phyloP scores from a whole-genome alignment of 1,284 basidiomycete genomes.

The Trametes versicolor region DNA sequence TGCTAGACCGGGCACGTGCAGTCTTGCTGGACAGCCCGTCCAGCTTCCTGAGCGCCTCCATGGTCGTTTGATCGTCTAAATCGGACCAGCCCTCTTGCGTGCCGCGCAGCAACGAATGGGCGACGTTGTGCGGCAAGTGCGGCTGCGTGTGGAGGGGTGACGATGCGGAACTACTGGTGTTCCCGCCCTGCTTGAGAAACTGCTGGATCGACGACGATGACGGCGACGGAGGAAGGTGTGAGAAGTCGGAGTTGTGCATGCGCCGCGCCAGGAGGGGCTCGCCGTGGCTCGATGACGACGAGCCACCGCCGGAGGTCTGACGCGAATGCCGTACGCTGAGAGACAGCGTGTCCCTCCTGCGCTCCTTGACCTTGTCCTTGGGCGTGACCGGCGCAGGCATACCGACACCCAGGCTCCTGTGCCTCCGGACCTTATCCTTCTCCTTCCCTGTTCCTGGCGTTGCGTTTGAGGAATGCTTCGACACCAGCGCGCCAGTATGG shows the following conservation, averaged over 20 bases:
- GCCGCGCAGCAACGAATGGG: conserved; percentile 81
- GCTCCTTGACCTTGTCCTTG: conserved; percentile 67
- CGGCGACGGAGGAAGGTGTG: conserved; percentile 88
- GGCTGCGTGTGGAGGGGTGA: conserved; percentile 51
- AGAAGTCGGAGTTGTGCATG: conserved; percentile 80
- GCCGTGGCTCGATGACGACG: conserved; percentile 68
- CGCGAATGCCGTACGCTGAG: conserved; percentile 64
- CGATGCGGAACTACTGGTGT: conserved; percentile 54
- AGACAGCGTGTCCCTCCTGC: conserved; percentile 70
- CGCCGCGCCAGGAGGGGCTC: conserved; percentile 63
- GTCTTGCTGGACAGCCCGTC: conserved; percentile 88
- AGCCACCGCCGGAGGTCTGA: conserved; percentile 71
- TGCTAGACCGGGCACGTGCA: conserved; percentile 65
- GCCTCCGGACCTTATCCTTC: conserved; percentile 65
- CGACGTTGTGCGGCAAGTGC: conserved; percentile 69
- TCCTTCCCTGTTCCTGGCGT: conserved; percentile 55
- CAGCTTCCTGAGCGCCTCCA: conserved; percentile 91
- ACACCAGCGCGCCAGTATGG: conserved; percentile 66
- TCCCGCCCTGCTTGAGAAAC: conserved; percentile 71
- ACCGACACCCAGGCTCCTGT: conserved; percentile 74
- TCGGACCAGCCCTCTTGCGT: conserved; percentile 88
- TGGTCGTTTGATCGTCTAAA: conserved; percentile 88
- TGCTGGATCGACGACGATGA: conserved; percentile 88
- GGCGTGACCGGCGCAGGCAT: conserved; percentile 49
- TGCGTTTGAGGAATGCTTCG: conserved; percentile 52